Base-by-base conservation (phyloP, 1,284 basidiomycete genomes). In the Bondarzewia mesenterica region DNA sequence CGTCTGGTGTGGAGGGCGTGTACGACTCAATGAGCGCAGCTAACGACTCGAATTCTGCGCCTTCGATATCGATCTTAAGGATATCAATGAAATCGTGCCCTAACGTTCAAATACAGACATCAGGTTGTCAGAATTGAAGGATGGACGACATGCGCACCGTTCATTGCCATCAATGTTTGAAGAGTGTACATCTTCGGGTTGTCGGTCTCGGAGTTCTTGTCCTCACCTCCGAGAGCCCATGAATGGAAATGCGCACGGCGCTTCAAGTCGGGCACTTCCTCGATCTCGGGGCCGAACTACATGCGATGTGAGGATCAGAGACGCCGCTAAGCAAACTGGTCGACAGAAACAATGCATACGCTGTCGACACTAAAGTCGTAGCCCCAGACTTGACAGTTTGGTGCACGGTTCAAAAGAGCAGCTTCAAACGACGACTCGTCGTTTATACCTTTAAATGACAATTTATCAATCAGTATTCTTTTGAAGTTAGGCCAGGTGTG, bases 331-430 rank as follows among this genome's bases (percentile, higher is more conserved):
- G 4, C 10, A 4, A 40, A 4, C 16, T n/a, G n/a, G n/a, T n/a
- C n/a, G n/a, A 22, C 4, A 10, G 5, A 18, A 40, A 40, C 3
- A 22, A 5, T 15, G 8, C 21, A 4, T 21, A 40, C 38, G 10
- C 21, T 22, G 38, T 56, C 52, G 23, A 77, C 75, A 42, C 70
- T 74, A 54, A 73, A 77, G 56, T 77, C 76, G 54, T 78, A 78
- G 29, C 77, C 75, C 58, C 67, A 78, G 15, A 71, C 56, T 47
- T 75, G 57, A 50, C 75, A 75, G 5, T 59, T 57, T 2, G 67
- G 63, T 7, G 66, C 69, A n/a, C 62, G 62, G 39, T 64, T 61
- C 52, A 78, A 63, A 23, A 78, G 48, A 16, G 66, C 67, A 3
- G 73, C 70, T 51, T 77, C 76, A 50, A 74, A 77, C 15, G 75